Evolutionary conservation across 2,329 filamentous ascomycete species (phyloP).

Genomic region (Fusarium mangiferae): DNA sequence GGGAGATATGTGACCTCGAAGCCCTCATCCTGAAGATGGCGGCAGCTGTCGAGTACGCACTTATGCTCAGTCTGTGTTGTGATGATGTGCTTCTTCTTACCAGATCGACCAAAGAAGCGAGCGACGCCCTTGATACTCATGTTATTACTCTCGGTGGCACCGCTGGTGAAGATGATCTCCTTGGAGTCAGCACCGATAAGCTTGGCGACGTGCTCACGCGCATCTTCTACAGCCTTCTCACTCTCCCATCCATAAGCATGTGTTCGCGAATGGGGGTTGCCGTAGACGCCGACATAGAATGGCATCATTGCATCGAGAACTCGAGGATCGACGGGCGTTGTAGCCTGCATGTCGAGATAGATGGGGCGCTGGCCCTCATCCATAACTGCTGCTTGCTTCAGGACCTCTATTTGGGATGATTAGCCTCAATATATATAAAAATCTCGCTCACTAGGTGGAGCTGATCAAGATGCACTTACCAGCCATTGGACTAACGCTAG

Average conservation of each 20-base stretch:
- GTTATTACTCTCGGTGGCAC: conserved; percentile 98
- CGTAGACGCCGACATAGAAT: conserved; percentile 91
- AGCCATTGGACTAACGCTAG: conserved; percentile 84
- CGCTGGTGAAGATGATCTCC: conserved; percentile 98
- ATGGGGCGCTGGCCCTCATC: conserved; percentile 93
- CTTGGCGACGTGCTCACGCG: conserved; percentile 82
- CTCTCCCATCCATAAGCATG: conserved; percentile 99
- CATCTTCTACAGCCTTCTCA: conserved; percentile 90
- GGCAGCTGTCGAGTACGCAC: conserved; percentile 96
- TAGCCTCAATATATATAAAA: conserved; percentile 16
- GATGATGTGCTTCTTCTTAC: conserved; percentile 99
- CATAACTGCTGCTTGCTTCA: conserved; percentile 93
- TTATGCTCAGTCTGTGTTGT: conserved; percentile 99
- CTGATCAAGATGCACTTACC: conserved; percentile 42
- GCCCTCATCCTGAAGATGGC: conserved; percentile 95
- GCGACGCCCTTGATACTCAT: conserved; percentile 99
- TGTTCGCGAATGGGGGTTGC: conserved; percentile 96
- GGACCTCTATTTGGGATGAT: conserved; percentile 65
- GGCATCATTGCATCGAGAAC: conserved; percentile 98
- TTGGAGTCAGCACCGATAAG: conserved; percentile 95
- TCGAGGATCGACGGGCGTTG: conserved; percentile 92
- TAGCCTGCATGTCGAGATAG: conserved; percentile 98
- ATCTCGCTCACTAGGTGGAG: neutral
- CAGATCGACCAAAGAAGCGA: conserved; percentile 89
- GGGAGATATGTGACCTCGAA: conserved; percentile 98